Base-by-base conservation (phyloP, 2,329 filamentous ascomycete species). In the Fusarium continuum region DNA sequence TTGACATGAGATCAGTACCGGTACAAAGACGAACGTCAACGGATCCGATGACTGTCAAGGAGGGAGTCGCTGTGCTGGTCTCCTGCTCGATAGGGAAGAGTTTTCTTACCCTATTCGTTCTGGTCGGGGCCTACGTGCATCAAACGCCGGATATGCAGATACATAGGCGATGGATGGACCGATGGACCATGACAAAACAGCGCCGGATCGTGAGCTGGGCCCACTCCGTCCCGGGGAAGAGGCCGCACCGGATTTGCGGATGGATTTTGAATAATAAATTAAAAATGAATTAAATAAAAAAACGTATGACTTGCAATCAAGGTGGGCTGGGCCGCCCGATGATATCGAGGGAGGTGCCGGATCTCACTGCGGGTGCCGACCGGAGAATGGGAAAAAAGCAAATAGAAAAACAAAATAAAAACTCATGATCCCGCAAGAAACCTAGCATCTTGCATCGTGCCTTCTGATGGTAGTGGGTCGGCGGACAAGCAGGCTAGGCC, bases 251-350 rank as follows among this genome's bases (percentile, higher is more conserved):
- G 38, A 35, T 49, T 61, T 32, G 51, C 34, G 38, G 56, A 32
- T 43, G 38, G 34, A 28, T n/a, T n/a, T n/a, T n/a, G n/a, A n/a
- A n/a, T n/a, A n/a, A n/a, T n/a, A n/a, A n/a, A n/a, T n/a, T n/a
- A n/a, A n/a, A n/a, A n/a, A n/a, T n/a, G n/a, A n/a, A n/a, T n/a
- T n/a, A n/a, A n/a, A n/a, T n/a, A n/a, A n/a, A 17, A 56, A 66
- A 70, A 65, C 57, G 67, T 70, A 70, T 70, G 68, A 70, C 67
- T 38, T 22, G 44, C 55, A 61, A 54, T 54, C 44, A 65, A 49
- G 52, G 54, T 63, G 52, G 52, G 41, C 40, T 50, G 61, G 50
- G 48, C 45, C 47, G 43, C 46, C 40, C 43, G 28, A 57, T 34
- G 43, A 45, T 39, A 40, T 65, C 31, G 38, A 53, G 38, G 35